Percentiles rank a stretch among this genome's conserved stretches.
These are phyloP conservation scores for Ustilago esculenta DNA, from an alignment of 1,284 basidiomycete species.

Conservation along the genomic window DNA sequence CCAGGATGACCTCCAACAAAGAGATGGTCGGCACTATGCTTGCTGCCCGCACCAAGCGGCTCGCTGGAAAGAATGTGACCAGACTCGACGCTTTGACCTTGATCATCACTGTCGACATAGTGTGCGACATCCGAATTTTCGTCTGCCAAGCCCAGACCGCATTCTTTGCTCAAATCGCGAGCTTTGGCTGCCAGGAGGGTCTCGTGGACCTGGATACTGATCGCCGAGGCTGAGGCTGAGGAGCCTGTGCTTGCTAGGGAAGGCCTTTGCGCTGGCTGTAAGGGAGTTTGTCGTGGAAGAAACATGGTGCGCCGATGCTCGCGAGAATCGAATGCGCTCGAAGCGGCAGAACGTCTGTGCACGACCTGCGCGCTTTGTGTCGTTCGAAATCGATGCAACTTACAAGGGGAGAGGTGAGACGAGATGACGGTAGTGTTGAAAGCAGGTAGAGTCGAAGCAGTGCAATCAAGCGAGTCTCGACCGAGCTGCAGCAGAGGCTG, in stretches of 20 bases:
- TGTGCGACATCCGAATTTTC: background rate
- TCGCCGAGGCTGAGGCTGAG: slow-evolving; percentile 11
- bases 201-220: slow-evolving; percentile 46
- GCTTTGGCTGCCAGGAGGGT: slow-evolving; percentile 35
- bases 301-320: slow-evolving; percentile 12
- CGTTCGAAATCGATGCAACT: too few relatives aligned
- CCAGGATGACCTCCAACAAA: too few relatives aligned
- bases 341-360: too few relatives aligned
- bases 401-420: too few relatives aligned
- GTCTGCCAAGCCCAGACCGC: slow-evolving; percentile 34
- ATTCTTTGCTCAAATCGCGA: slow-evolving; percentile 31
- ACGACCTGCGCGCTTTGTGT: too few relatives aligned
- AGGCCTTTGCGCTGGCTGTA: slow-evolving; percentile 15
- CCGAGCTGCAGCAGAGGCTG: too few relatives aligned
- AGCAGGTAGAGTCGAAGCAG: too few relatives aligned
- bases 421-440: too few relatives aligned
- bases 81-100: background rate
- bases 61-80: too few relatives aligned
- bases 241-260: slow-evolving; percentile 8
- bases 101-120: background rate
- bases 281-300: slow-evolving; percentile 16
- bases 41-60: too few relatives aligned
- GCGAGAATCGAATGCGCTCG: background rate
- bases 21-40: slow-evolving; percentile 7
- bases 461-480: too few relatives aligned